Evolutionary conservation across 495 filamentous ascomycete species (phyloP).

Genomic region (Daldinia decipiens): DNA sequence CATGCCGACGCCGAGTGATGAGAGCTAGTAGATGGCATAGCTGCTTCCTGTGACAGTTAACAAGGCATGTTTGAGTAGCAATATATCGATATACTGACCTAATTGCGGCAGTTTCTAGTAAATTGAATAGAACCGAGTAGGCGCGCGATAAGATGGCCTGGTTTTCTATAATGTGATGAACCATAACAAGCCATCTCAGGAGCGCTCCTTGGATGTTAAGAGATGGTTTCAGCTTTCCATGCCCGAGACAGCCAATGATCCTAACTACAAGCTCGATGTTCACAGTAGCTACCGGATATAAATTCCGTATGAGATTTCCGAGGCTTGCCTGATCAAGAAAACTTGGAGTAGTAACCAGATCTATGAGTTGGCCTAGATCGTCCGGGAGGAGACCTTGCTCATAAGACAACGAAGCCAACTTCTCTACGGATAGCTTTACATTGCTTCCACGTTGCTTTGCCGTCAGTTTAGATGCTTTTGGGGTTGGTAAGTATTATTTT

Average conservation of each 20-base stretch:
- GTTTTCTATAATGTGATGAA: slow-evolving; percentile 78
- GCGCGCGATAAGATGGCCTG: slow-evolving; percentile 70
- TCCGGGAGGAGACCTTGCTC: slow-evolving; percentile 71
- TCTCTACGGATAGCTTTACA: slow-evolving; percentile 61
- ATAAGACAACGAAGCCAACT: slow-evolving; percentile 63
- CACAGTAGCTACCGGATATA: slow-evolving; percentile 77
- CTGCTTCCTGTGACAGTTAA: slow-evolving; percentile 58
- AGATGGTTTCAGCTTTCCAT: slow-evolving; percentile 80
- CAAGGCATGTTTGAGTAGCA: slow-evolving; percentile 41
- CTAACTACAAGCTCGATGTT: slow-evolving; percentile 69
- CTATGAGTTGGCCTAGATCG: slow-evolving; percentile 70
- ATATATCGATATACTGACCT: slow-evolving; percentile 56
- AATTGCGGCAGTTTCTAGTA: slow-evolving; percentile 82
- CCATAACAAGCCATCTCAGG: slow-evolving; percentile 82
- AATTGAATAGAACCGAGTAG: slow-evolving; percentile 83
- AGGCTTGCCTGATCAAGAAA: slow-evolving; percentile 80
- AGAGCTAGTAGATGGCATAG: slow-evolving; percentile 86
- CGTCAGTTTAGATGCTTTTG: slow-evolving; percentile 59
- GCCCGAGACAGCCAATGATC: slow-evolving; percentile 78
- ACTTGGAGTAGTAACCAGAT: slow-evolving; percentile 71
- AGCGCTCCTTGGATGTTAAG: slow-evolving; percentile 73
- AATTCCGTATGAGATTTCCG: slow-evolving; percentile 71
- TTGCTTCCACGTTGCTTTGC: slow-evolving; percentile 58
- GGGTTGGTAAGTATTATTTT: slow-evolving; percentile 11
- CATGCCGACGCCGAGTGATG: slow-evolving; percentile 86